These are phyloP conservation scores for Aspergillus tubingensis DNA, from an alignment of 2,329 filamentous ascomycete genomes.

Conservation along the genomic window DNA sequence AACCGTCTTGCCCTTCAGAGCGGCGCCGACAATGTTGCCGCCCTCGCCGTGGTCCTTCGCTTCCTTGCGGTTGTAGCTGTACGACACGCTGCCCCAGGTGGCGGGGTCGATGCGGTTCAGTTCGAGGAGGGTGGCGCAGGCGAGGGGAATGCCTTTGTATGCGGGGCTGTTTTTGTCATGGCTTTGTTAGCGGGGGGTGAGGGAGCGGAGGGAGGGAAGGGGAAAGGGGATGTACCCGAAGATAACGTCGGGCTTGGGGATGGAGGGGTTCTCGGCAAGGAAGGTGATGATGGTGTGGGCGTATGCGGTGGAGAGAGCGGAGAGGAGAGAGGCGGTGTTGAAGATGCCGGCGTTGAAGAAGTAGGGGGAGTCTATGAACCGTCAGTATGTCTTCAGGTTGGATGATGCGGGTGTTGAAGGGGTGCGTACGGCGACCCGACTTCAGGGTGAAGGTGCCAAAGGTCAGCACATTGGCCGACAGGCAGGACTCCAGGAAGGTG, in stretches of 20 bases:
- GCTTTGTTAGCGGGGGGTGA: background rate
- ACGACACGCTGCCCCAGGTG: constrained; percentile 70
- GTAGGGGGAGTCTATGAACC: constrained; percentile 70
- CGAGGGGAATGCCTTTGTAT: constrained; percentile 96
- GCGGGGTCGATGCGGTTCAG: constrained; percentile 66
- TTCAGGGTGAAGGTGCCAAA: constrained; percentile 63
- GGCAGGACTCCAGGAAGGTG: constrained; percentile 20
- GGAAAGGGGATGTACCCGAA: constrained; percentile 59
- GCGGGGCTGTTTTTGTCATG: constrained; percentile 58
- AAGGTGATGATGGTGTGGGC: constrained; percentile 53
- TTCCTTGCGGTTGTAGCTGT: constrained; percentile 95
- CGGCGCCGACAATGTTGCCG: constrained; percentile 85
- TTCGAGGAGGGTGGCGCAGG: constrained; percentile 73
- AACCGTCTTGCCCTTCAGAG: constrained; percentile 79
- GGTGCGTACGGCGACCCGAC: constrained; percentile 66
- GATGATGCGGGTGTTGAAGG: background rate
- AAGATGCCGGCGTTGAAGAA: constrained; percentile 97
- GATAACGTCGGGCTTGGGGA: constrained; percentile 73
- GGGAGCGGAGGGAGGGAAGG: background rate
- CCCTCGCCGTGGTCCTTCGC: constrained; percentile 95
- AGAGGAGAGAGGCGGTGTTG: constrained; percentile 75
- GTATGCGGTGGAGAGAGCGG: constrained; percentile 78
- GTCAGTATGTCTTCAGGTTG: background rate
- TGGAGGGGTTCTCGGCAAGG: constrained; percentile 35
- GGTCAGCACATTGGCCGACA: constrained; percentile 26